Conservation (phyloP, 495 filamentous ascomycete species). For the Elaphomyces granulatus region DNA sequence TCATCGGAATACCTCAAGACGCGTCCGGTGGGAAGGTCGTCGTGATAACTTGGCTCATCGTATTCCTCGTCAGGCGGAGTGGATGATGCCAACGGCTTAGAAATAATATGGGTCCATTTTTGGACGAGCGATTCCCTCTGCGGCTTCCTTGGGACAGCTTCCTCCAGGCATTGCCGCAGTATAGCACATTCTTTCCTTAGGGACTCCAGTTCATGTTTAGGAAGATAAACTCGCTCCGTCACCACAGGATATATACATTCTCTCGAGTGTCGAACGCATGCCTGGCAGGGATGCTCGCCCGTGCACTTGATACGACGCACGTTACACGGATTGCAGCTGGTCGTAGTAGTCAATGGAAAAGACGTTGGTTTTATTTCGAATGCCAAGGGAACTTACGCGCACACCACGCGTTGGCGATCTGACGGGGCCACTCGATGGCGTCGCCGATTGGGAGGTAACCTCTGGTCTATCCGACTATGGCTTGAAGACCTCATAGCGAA, state of each 20-base stretch:
- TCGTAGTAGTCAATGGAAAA: neutral
- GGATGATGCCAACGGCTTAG: too few relatives aligned
- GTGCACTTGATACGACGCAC: constrained; percentile 29
- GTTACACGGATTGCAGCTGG: constrained; percentile 32
- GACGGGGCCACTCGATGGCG: constrained; percentile 5
- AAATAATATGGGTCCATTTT: constrained; percentile 5
- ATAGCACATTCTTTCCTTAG: constrained; percentile 12
- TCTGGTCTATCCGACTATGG: neutral
- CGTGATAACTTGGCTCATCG: constrained; percentile 1
- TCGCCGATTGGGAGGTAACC: constrained; percentile 5
- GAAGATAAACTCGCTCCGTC: constrained; percentile 16
- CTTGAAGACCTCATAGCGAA: too few relatives aligned
- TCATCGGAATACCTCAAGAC: constrained; percentile 22
- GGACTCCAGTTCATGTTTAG: constrained; percentile 14
- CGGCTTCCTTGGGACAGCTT: constrained; percentile 6
- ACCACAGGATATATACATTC: constrained; percentile 21
- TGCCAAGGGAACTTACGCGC: neutral
- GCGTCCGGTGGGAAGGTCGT: constrained; percentile 10
- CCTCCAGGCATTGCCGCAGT: constrained; percentile 10
- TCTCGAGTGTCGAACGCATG: constrained; percentile 15
- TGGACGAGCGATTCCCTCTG: constrained; percentile 8
- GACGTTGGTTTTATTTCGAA: neutral
- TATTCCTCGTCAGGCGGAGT: constrained; percentile 1
- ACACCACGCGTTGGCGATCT: constrained; percentile 3
- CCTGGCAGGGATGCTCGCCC: constrained; percentile 22